Base-by-base conservation (phyloP, 129 eudicot species). In the Logfia minima region DNA sequence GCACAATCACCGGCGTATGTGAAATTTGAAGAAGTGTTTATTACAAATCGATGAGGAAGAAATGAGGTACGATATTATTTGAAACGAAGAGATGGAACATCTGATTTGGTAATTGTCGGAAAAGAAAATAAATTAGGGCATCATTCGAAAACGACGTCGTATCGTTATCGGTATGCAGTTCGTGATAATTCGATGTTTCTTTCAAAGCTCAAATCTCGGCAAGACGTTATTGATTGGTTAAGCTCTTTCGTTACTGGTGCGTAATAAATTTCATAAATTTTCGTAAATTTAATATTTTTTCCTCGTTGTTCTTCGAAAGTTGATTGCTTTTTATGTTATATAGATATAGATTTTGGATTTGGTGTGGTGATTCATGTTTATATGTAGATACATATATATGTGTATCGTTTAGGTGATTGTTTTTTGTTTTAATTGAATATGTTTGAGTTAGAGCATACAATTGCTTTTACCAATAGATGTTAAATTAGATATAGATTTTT, bases 101-200 rank as follows among this genome's bases (percentile, higher is more conserved):
- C 80, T 69, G 98, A 84, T 87, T 83, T 90, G 70, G 97, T 80
- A 21, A 95, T 93, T 2, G 79, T 87, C 13, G 98, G 96, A 0
- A 88, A 93, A 81, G 91, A 93, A 87, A 90, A 79, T 71, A 88
- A 77, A 34, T 80, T 68, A 62, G 79, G 84, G 61, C 91, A 80
- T 55, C 74, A 10, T 32, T 14, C 5, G 23, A 48, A 51, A 53
- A 22, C 75, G 66, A 26, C 55, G 2, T 68, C 85, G 16, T 74
- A 11, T 56, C 79, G 80, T 22, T 80, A 83, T 82, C 82, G 66
- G 10, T 83, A 67, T 48, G 73, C 70, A 9, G 74, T 77, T 41
- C 78, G 75, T 66, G 78, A 84, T 2, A 71, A 74, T 24, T 73
- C 70, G 56, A 8, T 67, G 26, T 69, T 10, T 22, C 37, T 56